A percentile compares a stretch with the other conserved stretches of the same genome.
phyloP scores from a whole-genome alignment of 2,329 filamentous ascomycete genomes.

The Balansia obtecta region DNA sequence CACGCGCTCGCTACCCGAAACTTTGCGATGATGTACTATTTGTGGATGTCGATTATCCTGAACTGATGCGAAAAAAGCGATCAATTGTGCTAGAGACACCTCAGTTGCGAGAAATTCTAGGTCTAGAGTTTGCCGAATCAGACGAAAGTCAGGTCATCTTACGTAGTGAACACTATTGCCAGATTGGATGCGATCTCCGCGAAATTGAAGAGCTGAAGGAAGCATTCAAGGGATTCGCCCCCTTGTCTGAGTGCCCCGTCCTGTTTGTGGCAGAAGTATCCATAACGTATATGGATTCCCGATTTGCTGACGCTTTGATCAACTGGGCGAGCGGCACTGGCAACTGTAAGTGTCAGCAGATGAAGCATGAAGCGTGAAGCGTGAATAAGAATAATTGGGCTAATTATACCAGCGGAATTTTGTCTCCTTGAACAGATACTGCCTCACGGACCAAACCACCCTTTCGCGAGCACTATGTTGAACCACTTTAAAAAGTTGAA shows the following conservation, averaged over 20 bases:
- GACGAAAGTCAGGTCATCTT: slow-evolving; percentile 40
- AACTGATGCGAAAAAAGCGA: slow-evolving; percentile 64
- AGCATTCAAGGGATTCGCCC: slow-evolving; percentile 45
- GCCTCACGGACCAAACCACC: slow-evolving; percentile 63
- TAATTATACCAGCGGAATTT: slow-evolving; percentile 49
- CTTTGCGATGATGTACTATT: slow-evolving; percentile 51
- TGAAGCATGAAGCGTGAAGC: background rate
- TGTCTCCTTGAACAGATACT: slow-evolving; percentile 80
- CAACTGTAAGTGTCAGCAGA: slow-evolving; percentile 38
- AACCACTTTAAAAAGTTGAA: slow-evolving; percentile 70
- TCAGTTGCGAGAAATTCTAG: slow-evolving; percentile 35
- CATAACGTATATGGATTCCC: slow-evolving; percentile 75
- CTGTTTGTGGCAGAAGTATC: slow-evolving; percentile 85
- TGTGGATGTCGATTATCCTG: slow-evolving; percentile 76
- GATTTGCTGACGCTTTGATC: slow-evolving; percentile 61
- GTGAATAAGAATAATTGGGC: background rate
- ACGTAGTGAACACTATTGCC: slow-evolving; percentile 58
- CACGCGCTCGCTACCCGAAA: slow-evolving; percentile 52
- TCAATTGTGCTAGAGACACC: slow-evolving; percentile 51
- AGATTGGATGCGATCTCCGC: slow-evolving; percentile 70
- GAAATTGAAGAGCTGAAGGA: slow-evolving; percentile 49
- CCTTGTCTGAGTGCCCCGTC: slow-evolving; percentile 46
- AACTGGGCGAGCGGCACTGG: slow-evolving; percentile 62
- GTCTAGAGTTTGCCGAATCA: slow-evolving; percentile 16
- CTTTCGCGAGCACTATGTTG: slow-evolving; percentile 80